A percentile compares a stretch with the other conserved stretches of the same genome.
Conservation (phyloP, 2,329 filamentous ascomycete species). For the Stylonectria norvegica region DNA sequence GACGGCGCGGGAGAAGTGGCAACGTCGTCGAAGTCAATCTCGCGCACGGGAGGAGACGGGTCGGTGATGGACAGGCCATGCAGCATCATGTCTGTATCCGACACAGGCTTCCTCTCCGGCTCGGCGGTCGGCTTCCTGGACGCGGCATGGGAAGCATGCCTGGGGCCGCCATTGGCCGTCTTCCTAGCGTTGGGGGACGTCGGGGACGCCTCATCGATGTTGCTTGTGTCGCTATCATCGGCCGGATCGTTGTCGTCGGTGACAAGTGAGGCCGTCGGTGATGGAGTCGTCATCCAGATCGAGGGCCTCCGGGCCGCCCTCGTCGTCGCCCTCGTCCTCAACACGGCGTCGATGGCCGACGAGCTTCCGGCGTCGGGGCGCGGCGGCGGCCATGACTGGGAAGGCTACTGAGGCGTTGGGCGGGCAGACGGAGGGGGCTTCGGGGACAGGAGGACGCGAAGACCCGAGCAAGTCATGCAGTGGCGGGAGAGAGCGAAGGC, state of each 20-base stretch:
- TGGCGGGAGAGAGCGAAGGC: conserved; percentile 15
- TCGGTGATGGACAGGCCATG: conserved; percentile 49
- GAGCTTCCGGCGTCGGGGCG: conserved; percentile 59
- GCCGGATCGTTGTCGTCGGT: conserved; percentile 60
- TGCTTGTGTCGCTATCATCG: conserved; percentile 63
- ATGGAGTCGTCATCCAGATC: conserved; percentile 64
- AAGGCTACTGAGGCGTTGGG: conserved; percentile 26
- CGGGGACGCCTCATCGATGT: conserved; percentile 55
- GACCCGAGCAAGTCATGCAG: conserved; percentile 29
- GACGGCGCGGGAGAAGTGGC: conserved; percentile 38
- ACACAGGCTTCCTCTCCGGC: conserved; percentile 32
- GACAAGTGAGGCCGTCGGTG: conserved; percentile 59
- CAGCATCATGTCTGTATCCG: conserved; percentile 59
- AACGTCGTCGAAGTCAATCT: conserved; percentile 47
- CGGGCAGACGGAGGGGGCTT: conserved; percentile 30
- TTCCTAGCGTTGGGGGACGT: conserved; percentile 43
- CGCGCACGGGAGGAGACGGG: conserved; percentile 39
- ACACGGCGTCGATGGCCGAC: conserved; percentile 66
- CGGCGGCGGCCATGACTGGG: conserved; percentile 35
- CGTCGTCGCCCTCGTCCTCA: conserved; percentile 69
- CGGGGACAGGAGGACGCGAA: conserved; percentile 27
- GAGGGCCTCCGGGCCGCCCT: conserved; percentile 52
- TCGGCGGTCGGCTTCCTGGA: conserved; percentile 35
- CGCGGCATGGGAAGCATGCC: conserved; percentile 30
- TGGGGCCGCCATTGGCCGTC: conserved; percentile 41